These are phyloP conservation scores for Discostella pseudostelligera DNA, from an alignment of 108 stramenopile genomes.

Conservation along the genomic window DNA sequence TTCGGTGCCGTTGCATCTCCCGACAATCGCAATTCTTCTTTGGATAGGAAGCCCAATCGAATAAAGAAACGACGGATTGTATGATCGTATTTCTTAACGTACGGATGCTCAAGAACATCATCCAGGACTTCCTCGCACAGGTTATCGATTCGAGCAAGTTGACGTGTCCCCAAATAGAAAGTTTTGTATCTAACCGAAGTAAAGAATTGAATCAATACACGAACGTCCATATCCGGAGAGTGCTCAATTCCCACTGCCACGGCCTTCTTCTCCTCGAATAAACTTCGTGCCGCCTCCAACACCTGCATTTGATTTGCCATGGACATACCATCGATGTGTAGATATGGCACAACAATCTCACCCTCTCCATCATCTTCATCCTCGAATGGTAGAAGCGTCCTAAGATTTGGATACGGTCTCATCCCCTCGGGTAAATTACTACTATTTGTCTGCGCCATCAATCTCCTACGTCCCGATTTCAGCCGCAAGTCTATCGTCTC, in stretches of 20 bases:
- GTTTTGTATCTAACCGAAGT: conserved; percentile 50
- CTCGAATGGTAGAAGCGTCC: conserved; percentile 44
- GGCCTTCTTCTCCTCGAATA: conserved; percentile 40
- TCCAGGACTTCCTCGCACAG: conserved; percentile 54
- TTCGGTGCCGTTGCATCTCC: conserved; percentile 10
- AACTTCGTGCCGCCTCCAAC: conserved; percentile 35
- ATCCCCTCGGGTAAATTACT: conserved; percentile 32
- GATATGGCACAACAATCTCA: conserved; percentile 54
- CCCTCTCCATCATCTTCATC: conserved; percentile 53
- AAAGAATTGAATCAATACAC: conserved; percentile 52
- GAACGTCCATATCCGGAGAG: conserved; percentile 48
- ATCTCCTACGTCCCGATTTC: conserved; percentile 20
- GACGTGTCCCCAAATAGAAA: conserved; percentile 52
- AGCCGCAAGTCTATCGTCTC: conserved; percentile 40
- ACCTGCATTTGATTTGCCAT: conserved; percentile 45
- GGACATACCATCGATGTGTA: conserved; percentile 55
- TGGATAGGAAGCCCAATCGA: conserved; percentile 27
- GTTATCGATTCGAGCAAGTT: conserved; percentile 55
- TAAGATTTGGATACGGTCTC: conserved; percentile 41
- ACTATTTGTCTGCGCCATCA: conserved; percentile 11
- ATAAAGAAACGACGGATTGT: conserved; percentile 32
- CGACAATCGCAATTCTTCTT: conserved; percentile 39
- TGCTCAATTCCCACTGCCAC: conserved; percentile 56
- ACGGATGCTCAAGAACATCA: conserved; percentile 53
- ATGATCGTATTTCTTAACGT: conserved; percentile 1